Percentiles rank a stretch among this genome's conserved stretches.
These are phyloP conservation scores for Inga leiocalycina DNA, from an alignment of 306 rosid species.

Conservation along the genomic window DNA sequence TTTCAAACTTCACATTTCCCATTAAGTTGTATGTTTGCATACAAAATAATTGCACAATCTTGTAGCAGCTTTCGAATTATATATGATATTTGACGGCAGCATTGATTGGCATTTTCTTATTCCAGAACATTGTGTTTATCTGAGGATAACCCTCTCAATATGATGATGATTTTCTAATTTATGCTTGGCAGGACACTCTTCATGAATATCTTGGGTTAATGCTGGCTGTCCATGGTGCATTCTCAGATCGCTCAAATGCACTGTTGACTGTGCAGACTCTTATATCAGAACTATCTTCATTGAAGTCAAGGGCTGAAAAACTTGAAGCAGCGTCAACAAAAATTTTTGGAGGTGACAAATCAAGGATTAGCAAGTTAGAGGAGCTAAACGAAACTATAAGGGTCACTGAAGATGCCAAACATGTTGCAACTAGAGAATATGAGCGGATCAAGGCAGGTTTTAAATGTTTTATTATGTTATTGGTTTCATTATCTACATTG, in stretches of 20 bases:
- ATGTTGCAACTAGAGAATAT: conserved; percentile 79
- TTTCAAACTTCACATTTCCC: conserved; percentile 6
- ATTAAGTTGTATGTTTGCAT: conserved; percentile 5
- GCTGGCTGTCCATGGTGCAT: conserved; percentile 86
- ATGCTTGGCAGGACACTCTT: conserved; percentile 61
- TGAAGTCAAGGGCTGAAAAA: conserved; percentile 82
- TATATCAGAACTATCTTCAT: conserved; percentile 70
- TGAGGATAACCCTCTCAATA: conserved; percentile 11
- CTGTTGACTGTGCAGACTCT: conserved; percentile 92
- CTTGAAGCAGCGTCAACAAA: conserved; percentile 91
- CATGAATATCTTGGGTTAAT: conserved; percentile 95
- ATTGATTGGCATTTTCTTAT: conserved; percentile 29
- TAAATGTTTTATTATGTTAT: not conserved
- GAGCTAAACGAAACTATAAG: conserved; percentile 83
- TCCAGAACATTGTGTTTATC: not conserved
- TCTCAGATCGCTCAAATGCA: conserved; percentile 87
- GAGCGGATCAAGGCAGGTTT: conserved; percentile 81
- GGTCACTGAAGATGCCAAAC: conserved; percentile 85
- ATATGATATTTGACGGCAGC: conserved; percentile 14
- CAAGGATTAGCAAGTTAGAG: conserved; percentile 75
- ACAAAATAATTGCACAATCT: not conserved
- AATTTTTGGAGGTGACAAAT: conserved; percentile 86
- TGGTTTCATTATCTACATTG: not conserved
- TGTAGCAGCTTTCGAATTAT: not conserved
- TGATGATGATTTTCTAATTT: conserved; percentile 36